Base-by-base conservation (phyloP, 345 rosid genomes). In the Eucalyptus victrix region DNA sequence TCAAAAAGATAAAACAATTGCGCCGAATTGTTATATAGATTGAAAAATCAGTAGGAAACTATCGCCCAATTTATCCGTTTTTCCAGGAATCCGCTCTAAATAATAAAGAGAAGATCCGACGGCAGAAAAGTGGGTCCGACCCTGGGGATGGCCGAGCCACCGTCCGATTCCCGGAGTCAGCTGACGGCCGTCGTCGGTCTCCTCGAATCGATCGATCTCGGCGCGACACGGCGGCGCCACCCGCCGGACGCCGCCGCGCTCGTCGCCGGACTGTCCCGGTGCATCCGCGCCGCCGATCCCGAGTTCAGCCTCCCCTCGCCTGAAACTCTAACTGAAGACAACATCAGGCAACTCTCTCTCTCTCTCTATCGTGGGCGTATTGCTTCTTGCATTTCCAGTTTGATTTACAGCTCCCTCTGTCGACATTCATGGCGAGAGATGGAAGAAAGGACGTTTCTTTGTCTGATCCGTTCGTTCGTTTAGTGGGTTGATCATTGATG, bases 91-190 rank as follows among this genome's bases (percentile, higher is more conserved):
- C 72, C 72, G 9, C 72, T 62, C 72, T 14, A 62, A 62, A 65
- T 1, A 65, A 76, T 51, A 89, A 40, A 53, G 23, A 6, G 53
- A 45, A 28, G 44, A 23, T 34, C 42, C 2, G 37, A 28, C 88
- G 47, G n/a, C 65, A 17, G 13, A 24, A 14, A 32, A 12, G n/a
- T 0, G 19, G 34, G 53, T 32, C 51, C 54, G 49, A 49, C 32
- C 11, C 49, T 85, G 34, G 32, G 16, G 49, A 85, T 72, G 89
- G 45, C 60, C 76, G 89, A 87, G 50, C 34, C 54, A 34, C 42
- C 87, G 65, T 86, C 86, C 62, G 90, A 86, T 87, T 89, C 88
- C 51, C 45, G 56, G 88, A 91, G 87, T 92, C 91, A 50, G 44
- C 90, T 83, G 34, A 76, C 34, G 60, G 86, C 53, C 47, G 67